phyloP scores from a whole-genome alignment of 2,329 filamentous ascomycete genomes.

The Hypoxylon sp. region DNA sequence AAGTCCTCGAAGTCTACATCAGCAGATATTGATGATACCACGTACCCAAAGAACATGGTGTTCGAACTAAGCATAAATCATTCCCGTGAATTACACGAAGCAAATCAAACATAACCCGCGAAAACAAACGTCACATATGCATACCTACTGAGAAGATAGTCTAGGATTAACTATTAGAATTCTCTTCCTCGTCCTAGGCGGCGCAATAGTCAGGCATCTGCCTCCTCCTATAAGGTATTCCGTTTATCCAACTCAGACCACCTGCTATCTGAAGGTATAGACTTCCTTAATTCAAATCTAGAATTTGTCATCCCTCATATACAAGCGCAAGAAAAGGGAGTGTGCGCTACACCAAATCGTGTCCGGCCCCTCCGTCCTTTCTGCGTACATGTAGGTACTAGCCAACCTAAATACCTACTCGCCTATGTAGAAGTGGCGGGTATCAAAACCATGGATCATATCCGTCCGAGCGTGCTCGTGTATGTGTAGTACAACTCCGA shows the following conservation, averaged over 20 bases:
- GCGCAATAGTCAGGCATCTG: background rate
- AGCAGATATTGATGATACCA: too few species aligned
- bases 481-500: conserved; percentile 25
- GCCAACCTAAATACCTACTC: too few species aligned
- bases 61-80: too few species aligned
- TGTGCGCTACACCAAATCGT: conserved; percentile 8
- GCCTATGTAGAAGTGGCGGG: too few species aligned
- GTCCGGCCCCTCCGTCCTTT: conserved; percentile 2
- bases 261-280: background rate
- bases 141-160: background rate
- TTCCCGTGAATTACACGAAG: too few species aligned
- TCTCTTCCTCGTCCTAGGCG: background rate
- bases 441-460: background rate
- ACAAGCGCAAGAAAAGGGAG: conserved; percentile 16
- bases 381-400: too few species aligned
- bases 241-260: conserved; percentile 10
- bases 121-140: background rate
- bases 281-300: background rate
- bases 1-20: too few species aligned
- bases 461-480: conserved; percentile 1
- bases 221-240: background rate
- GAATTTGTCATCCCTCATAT: conserved; percentile 3
- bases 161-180: background rate
- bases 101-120: too few species aligned
- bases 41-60: too few species aligned